A percentile compares a stretch with the other conserved stretches of the same genome.
Evolutionary conservation across 176 grass and related monocot genomes (phyloP).

Genomic region (Thinopyrum elongatum): DNA sequence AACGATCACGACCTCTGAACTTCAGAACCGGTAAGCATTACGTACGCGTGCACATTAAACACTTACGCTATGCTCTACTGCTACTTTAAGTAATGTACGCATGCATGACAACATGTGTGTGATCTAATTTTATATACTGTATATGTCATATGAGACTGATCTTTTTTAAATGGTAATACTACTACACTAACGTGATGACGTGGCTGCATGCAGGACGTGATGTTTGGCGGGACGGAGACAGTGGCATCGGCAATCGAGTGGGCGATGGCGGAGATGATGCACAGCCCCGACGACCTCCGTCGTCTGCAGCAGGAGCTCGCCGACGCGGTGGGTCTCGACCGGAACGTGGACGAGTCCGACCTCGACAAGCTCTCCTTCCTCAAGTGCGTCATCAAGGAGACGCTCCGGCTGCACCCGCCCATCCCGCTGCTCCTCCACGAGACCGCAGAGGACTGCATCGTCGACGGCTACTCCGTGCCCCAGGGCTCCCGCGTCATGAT

Average conservation of each 20-base stretch:
- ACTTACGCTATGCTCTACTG: neutral
- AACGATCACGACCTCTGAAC: neutral
- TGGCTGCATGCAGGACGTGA: slow-evolving; percentile 62
- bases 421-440: too few species aligned
- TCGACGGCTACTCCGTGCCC: too few species aligned
- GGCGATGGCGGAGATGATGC: slow-evolving; percentile 87
- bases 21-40: neutral
- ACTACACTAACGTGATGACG: neutral
- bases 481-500: too few species aligned
- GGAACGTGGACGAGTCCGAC: too few species aligned
- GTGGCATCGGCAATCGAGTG: slow-evolving; percentile 89
- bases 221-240: slow-evolving; percentile 97
- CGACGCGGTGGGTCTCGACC: too few species aligned
- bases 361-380: too few species aligned
- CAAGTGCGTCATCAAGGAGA: too few species aligned
- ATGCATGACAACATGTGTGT: neutral
- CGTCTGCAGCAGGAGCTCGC: slow-evolving; percentile 65
- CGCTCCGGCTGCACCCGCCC: too few species aligned
- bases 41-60: neutral
- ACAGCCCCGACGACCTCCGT: slow-evolving; percentile 64
- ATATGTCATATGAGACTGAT: neutral
- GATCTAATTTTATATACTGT: neutral
- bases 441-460: too few species aligned
- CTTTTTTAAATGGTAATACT: neutral
- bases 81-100: neutral